Base-by-base conservation (phyloP, 2,329 filamentous ascomycete genomes). In the Aspergillus amoenus region DNA sequence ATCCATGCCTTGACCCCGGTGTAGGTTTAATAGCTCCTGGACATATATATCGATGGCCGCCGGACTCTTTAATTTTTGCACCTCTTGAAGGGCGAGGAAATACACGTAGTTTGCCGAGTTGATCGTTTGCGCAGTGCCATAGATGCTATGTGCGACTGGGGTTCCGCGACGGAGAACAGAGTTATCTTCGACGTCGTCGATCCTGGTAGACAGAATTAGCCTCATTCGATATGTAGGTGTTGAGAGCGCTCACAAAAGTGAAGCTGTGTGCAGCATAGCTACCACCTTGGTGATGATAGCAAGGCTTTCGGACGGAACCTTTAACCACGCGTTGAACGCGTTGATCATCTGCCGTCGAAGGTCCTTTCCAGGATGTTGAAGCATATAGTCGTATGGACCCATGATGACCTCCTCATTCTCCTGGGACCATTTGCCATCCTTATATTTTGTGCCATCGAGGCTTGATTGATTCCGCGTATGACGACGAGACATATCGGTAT, bases 51-150 rank as follows among this genome's bases (percentile, higher is more conserved):
- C 69, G 56, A 76, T 78, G 4, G 75, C 75, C 34, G 64, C 63
- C 3, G 73, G 71, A 52, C 74, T 75, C 7, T 72, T 69, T 6
- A 79, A 67, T 44, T 76, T 70, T 46, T 74, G 70, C 0, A 78
- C 67, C 58, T 78, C 74, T 58, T 77, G 73, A 32, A 77, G 62
- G 9, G 77, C 76, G 5, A 77, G 66, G 55, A 81, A 79, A 60
- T 79, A 81, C 18, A 77, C 73, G 55, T 79, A 80, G 61, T 79
- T 82, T 40, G 79, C 79, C 11, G 75, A 78, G 67, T 82, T 82
- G 66, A 82, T 82, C 2, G 80, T 80, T 59, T 81, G 80, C 12
- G 79, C 74, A 5, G 70, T 73, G 46, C 80, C 80, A 63, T 79
- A 82, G 47, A 82, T 77, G 52, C 70, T 75, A 66, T 82, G 79